Conservation (phyloP, 306 rosid species). For the Argentina anserina region DNA sequence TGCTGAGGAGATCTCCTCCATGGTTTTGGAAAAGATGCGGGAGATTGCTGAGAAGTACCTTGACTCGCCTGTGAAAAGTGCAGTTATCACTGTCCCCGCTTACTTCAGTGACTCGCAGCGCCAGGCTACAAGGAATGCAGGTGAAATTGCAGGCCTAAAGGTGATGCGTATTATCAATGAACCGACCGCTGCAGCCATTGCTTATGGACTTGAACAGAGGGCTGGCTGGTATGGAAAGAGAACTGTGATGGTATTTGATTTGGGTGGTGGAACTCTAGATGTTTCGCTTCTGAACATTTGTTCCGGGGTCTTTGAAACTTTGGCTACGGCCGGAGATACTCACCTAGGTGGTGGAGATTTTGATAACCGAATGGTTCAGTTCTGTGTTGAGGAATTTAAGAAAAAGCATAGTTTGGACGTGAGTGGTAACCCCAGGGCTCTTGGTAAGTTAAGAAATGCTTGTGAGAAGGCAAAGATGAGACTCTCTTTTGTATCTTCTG, state of each 20-base stretch:
- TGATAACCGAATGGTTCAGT: neutral
- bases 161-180: neutral
- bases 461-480: neutral
- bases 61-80: neutral
- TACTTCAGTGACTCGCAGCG: neutral
- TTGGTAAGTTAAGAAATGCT: constrained; percentile 2
- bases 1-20: neutral
- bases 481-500: neutral
- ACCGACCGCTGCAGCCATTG: neutral
- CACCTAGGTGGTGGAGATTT: constrained; percentile 1
- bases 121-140: neutral
- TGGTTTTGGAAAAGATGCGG: constrained; percentile 4
- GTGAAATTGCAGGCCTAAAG: neutral
- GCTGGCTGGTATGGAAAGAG: neutral
- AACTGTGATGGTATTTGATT: neutral
- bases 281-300: neutral
- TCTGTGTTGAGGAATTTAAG: neutral
- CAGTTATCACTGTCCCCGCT: neutral
- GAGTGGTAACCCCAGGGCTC: neutral
- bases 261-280: constrained; percentile 1
- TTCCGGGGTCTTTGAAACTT: neutral
- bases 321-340: constrained; percentile 1
- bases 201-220: neutral
- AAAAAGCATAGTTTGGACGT: neutral
- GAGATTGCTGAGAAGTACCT: neutral